Conservation (phyloP, 2,329 filamentous ascomycete species). For the Colletotrichum chlorophyti region DNA sequence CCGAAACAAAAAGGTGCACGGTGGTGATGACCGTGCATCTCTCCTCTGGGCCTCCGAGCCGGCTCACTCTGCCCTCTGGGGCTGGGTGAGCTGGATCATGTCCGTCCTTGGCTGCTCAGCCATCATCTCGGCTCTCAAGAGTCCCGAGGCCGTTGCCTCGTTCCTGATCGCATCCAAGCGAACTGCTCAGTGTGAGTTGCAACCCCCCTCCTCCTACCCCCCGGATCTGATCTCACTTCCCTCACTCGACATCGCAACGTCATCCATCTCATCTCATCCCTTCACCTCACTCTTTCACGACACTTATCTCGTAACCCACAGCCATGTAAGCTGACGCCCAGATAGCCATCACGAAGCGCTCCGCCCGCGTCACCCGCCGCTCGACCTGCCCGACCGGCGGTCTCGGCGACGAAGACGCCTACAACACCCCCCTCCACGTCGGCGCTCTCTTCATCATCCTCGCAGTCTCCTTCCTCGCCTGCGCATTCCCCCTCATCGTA, state of each 20-base stretch:
- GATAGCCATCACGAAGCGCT: slow-evolving; percentile 8
- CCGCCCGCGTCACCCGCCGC: slow-evolving; percentile 13
- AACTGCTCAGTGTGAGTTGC: slow-evolving; percentile 5
- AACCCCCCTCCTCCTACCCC: slow-evolving; percentile 16
- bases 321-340: slow-evolving; percentile 1
- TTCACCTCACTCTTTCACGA: neutral
- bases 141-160: slow-evolving; percentile 22
- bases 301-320: neutral
- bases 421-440: slow-evolving; percentile 65
- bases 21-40: slow-evolving; percentile 49
- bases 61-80: slow-evolving; percentile 39
- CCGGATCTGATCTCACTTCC: neutral
- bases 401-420: slow-evolving; percentile 42
- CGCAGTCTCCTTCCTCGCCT: slow-evolving; percentile 54
- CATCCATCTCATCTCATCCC: neutral
- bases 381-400: slow-evolving; percentile 37
- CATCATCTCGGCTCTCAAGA: slow-evolving; percentile 34
- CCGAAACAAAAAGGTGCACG: slow-evolving; percentile 34
- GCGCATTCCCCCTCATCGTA: slow-evolving; percentile 61
- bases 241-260: neutral
- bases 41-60: slow-evolving; percentile 36
- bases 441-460: slow-evolving; percentile 61
- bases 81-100: slow-evolving; percentile 49
- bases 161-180: slow-evolving; percentile 14
- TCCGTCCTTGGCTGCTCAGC: slow-evolving; percentile 48